Conservation (phyloP, 495 filamentous ascomycete genomes). For the Talaromyces stipitatus region DNA sequence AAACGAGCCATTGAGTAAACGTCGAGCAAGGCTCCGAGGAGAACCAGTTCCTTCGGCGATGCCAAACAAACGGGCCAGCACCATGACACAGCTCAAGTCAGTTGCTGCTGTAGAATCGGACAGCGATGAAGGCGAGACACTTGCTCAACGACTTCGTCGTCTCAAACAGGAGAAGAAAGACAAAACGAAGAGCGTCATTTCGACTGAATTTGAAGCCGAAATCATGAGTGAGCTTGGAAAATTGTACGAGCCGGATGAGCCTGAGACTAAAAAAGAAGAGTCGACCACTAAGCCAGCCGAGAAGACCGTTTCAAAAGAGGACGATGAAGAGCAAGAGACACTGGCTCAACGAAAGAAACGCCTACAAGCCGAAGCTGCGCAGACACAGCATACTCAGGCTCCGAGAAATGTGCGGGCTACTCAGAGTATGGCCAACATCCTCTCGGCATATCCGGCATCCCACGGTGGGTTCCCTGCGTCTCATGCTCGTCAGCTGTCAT, state of each 20-base stretch:
- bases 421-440: slow-evolving; percentile 64
- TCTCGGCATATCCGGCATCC: slow-evolving; percentile 45
- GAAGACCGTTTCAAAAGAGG: slow-evolving; percentile 17
- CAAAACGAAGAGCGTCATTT: slow-evolving; percentile 49
- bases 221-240: slow-evolving; percentile 65
- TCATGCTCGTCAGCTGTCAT: not conserved
- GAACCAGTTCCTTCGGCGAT: slow-evolving; percentile 23
- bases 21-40: slow-evolving; percentile 70
- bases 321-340: slow-evolving; percentile 80
- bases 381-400: slow-evolving; percentile 25
- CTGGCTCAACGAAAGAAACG: slow-evolving; percentile 78
- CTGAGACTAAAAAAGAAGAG: slow-evolving; percentile 19
- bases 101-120: slow-evolving; percentile 16
- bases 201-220: slow-evolving; percentile 71
- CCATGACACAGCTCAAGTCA: slow-evolving; percentile 18
- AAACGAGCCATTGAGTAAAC: slow-evolving; percentile 75
- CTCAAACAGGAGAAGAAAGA: slow-evolving; percentile 49
- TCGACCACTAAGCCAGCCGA: not conserved
- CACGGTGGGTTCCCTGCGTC: not conserved
- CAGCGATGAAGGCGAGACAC: slow-evolving; percentile 66
- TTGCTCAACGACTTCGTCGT: slow-evolving; percentile 66
- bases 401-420: slow-evolving; percentile 27
- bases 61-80: slow-evolving; percentile 27
- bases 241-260: slow-evolving; percentile 18
- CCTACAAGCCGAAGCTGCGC: slow-evolving; percentile 63